These are phyloP conservation scores for Juglanconis sp. DNA, from an alignment of 2,329 filamentous ascomycete genomes.

Conservation along the genomic window DNA sequence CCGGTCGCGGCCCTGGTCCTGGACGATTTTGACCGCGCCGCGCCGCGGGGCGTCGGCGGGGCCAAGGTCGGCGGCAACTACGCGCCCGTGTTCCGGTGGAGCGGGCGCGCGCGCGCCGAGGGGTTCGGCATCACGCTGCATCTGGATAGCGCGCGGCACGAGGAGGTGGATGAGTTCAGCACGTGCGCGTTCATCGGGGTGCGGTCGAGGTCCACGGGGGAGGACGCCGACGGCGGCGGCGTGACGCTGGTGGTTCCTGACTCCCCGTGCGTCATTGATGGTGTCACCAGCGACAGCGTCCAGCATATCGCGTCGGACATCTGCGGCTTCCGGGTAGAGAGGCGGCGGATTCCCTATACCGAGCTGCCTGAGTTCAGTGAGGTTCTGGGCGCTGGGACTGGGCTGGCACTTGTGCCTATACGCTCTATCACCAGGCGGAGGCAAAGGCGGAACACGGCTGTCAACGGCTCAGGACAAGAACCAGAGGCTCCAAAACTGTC, in stretches of 20 bases:
- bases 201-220: background rate
- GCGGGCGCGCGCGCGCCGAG: slow-evolving; percentile 55
- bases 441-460: too few species aligned
- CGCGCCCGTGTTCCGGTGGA: slow-evolving; percentile 62
- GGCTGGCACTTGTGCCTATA: background rate
- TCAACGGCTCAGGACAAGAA: too few species aligned
- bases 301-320: background rate
- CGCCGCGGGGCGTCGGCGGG: slow-evolving; percentile 62
- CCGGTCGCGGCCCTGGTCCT: slow-evolving; percentile 60
- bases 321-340: background rate
- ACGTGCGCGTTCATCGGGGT: background rate
- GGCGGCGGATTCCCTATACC: background rate
- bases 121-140: slow-evolving; percentile 68
- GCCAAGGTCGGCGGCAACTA: slow-evolving; percentile 71
- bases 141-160: slow-evolving; percentile 62
- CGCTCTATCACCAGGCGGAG: background rate
- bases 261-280: background rate
- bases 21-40: slow-evolving; percentile 67
- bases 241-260: background rate
- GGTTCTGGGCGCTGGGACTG: background rate
- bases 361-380: background rate
- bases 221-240: background rate
- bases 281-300: background rate
- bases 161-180: slow-evolving; percentile 55
- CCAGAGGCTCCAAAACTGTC: background rate